Conservation (phyloP, 495 filamentous ascomycete genomes). For the Parathielavia hyrcaniae region DNA sequence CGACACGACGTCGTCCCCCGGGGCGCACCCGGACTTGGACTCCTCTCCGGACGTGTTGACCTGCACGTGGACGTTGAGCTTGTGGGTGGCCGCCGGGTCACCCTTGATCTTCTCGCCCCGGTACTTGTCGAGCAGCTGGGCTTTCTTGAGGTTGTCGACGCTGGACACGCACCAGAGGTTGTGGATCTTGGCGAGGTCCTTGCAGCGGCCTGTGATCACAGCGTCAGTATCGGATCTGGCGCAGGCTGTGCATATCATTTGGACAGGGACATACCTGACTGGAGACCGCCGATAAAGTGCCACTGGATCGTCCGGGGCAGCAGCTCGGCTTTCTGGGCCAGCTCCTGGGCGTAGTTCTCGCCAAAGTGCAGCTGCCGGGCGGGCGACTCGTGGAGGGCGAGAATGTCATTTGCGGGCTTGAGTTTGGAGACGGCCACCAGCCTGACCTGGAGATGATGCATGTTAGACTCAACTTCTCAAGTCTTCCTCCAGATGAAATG, state of each 20-base stretch:
- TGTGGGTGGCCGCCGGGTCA: conserved; percentile 29
- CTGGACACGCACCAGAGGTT: conserved; percentile 93
- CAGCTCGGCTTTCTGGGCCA: conserved; percentile 72
- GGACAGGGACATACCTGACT: conserved; percentile 45
- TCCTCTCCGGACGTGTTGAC: conserved; percentile 90
- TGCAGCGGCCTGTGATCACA: conserved; percentile 67
- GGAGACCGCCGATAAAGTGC: conserved; percentile 94
- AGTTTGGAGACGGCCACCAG: conserved; percentile 92
- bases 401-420: conserved; percentile 82
- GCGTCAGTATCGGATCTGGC: neutral
- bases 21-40: conserved; percentile 74
- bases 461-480: neutral
- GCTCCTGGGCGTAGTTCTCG: conserved; percentile 95
- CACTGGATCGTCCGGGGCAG: conserved; percentile 74
- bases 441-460: conserved; percentile 54
- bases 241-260: neutral
- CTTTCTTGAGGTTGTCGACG: conserved; percentile 83
- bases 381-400: conserved; percentile 64
- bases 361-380: conserved; percentile 74
- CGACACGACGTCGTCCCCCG: conserved; percentile 48
- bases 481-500: neutral
- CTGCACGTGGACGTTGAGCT: conserved; percentile 77
- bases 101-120: conserved; percentile 50
- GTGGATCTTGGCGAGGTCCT: conserved; percentile 72
- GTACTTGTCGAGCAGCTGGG: conserved; percentile 68